These are phyloP conservation scores for Kurtzmaniella quercitrusa DNA, from an alignment of 1,139 yeast species.

Conservation along the genomic window DNA sequence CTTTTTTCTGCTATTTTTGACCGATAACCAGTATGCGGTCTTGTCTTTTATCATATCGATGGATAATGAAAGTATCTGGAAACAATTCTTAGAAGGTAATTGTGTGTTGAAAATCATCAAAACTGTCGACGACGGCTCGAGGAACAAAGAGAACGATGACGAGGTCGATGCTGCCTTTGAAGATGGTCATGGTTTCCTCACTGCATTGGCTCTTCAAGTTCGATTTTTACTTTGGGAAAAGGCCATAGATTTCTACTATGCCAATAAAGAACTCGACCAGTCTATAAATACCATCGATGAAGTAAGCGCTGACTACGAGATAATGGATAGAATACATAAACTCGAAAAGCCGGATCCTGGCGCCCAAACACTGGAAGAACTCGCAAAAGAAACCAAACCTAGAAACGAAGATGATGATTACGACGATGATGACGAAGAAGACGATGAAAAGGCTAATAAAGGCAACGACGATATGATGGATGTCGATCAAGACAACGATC, in stretches of 20 bases:
- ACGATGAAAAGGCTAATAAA: conserved; percentile 18
- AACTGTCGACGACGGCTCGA: conserved; percentile 11
- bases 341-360: conserved; percentile 16
- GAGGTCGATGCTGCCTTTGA: conserved; percentile 30
- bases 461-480: conserved; percentile 10
- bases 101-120: conserved; percentile 31
- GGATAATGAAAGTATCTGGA: conserved; percentile 42
- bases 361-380: conserved; percentile 19
- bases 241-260: conserved; percentile 56
- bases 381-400: conserved; percentile 15
- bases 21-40: conserved; percentile 58
- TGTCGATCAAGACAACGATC: conserved; percentile 4
- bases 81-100: conserved; percentile 50
- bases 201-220: conserved; percentile 56
- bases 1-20: conserved; percentile 55
- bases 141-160: conserved; percentile 7
- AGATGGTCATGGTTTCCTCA: conserved; percentile 48
- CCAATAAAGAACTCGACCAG: conserved; percentile 24
- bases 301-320: conserved; percentile 33
- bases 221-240: conserved; percentile 72
- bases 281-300: conserved; percentile 26
- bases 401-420: conserved; percentile 33
- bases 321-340: conserved; percentile 30
- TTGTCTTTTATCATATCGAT: conserved; percentile 37
- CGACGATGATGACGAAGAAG: conserved; percentile 38